Conservation (phyloP, 106 monocot genomes). For the Xerophyta viscosa region DNA sequence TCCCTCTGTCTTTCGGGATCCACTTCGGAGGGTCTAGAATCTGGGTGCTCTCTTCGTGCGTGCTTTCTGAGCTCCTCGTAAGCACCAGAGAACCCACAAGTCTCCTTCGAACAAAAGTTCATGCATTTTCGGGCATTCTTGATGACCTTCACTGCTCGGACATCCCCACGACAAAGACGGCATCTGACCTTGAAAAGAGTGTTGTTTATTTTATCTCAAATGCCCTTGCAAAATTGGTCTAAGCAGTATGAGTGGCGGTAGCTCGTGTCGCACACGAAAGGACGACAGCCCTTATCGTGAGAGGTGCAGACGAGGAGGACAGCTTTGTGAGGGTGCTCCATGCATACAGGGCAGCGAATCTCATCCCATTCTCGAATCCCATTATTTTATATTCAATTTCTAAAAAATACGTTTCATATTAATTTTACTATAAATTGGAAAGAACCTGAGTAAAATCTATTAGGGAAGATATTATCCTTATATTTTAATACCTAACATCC, state of each 20-base stretch:
- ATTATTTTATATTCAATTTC: too few relatives aligned
- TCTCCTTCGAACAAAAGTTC: slow-evolving; percentile 3
- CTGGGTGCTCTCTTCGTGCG: neutral
- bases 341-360: slow-evolving; percentile 1
- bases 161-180: neutral
- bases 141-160: neutral
- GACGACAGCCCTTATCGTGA: neutral
- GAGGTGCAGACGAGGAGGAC: slow-evolving; percentile 7
- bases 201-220: too few relatives aligned
- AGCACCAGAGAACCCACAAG: slow-evolving; percentile 6
- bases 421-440: too few relatives aligned
- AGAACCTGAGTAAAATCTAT: too few relatives aligned
- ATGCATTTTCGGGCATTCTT: slow-evolving; percentile 1
- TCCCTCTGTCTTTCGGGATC: neutral
- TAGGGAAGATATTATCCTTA: too few relatives aligned
- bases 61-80: slow-evolving; percentile 6
- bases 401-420: too few relatives aligned
- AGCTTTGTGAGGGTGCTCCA: slow-evolving; percentile 12
- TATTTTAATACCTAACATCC: too few relatives aligned
- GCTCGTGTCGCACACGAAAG: slow-evolving; percentile 9
- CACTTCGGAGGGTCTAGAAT: neutral
- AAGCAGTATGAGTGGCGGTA: slow-evolving; percentile 9
- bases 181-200: neutral
- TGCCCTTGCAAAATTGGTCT: neutral
- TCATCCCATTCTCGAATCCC: slow-evolving; percentile 6